These are phyloP conservation scores for Hymenoscyphus infarciens DNA, from an alignment of 2,329 filamentous ascomycete genomes.

Conservation along the genomic window DNA sequence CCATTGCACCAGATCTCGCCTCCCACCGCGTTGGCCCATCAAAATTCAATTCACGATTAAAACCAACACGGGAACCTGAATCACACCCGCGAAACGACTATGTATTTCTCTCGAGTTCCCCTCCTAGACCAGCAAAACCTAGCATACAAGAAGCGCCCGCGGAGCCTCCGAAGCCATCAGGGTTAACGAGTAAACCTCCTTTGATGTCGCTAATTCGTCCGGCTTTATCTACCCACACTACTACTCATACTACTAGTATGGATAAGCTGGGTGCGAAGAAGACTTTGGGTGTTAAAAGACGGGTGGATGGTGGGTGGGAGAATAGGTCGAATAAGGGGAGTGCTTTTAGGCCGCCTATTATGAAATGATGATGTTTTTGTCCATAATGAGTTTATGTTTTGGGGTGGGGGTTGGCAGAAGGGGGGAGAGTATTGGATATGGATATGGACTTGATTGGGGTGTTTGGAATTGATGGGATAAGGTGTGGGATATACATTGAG, in stretches of 20 bases:
- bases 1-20: constrained; percentile 24
- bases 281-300: constrained; percentile 47
- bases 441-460: too few relatives aligned
- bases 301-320: constrained; percentile 46
- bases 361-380: not conserved
- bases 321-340: constrained; percentile 26
- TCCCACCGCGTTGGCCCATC: constrained; percentile 24
- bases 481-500: too few relatives aligned
- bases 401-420: too few relatives aligned
- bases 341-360: constrained; percentile 28
- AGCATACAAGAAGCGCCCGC: constrained; percentile 11
- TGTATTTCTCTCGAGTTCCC: constrained; percentile 34
- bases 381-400: too few relatives aligned
- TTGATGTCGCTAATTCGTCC: constrained; percentile 28
- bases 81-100: constrained; percentile 24
- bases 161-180: constrained; percentile 11
- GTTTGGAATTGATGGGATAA: too few relatives aligned
- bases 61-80: constrained; percentile 21
- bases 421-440: too few relatives aligned
- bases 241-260: constrained; percentile 21
- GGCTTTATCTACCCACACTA: constrained; percentile 28
- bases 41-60: constrained; percentile 17
- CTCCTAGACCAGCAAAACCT: constrained; percentile 21
- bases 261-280: constrained; percentile 31
- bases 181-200: constrained; percentile 22